Conservation (phyloP, 176 grass and related monocot genomes). For the Lolium rigidum region DNA sequence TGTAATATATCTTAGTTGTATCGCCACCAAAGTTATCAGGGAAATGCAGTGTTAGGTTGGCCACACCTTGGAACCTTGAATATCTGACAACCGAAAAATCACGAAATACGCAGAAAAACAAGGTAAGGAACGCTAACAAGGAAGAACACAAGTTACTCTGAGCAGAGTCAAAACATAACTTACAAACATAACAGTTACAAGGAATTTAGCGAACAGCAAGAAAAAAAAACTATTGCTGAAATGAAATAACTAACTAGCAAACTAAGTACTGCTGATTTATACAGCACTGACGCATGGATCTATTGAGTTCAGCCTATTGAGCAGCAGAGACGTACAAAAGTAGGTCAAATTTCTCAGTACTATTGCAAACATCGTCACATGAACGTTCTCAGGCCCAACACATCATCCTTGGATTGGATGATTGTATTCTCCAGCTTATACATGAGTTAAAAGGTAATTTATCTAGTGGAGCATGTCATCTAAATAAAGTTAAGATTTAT, state of each 20-base stretch:
- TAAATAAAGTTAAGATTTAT: background rate
- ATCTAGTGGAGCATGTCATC: slow-evolving; percentile 13
- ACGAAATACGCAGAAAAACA: background rate
- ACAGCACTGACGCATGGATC: background rate
- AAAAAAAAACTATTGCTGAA: background rate
- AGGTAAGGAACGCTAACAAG: slow-evolving; percentile 21
- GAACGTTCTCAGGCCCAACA: background rate
- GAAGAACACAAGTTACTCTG: background rate
- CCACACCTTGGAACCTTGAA: slow-evolving; percentile 98
- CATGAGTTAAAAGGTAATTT: background rate
- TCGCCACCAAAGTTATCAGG: slow-evolving; percentile 96
- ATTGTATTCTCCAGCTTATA: slow-evolving; percentile 11
- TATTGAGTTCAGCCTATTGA: slow-evolving; percentile 25
- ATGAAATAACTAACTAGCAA: slow-evolving; percentile 9
- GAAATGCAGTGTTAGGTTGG: slow-evolving; percentile 96
- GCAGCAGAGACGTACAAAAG: background rate
- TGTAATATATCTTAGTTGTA: slow-evolving; percentile 94
- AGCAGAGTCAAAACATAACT: background rate
- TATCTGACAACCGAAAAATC: slow-evolving; percentile 56
- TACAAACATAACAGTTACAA: slow-evolving; percentile 19
- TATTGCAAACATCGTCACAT: background rate
- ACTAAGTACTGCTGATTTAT: slow-evolving; percentile 21
- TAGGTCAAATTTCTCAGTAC: background rate
- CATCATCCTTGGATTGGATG: background rate
- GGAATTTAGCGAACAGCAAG: slow-evolving; percentile 8